phyloP scores from a whole-genome alignment of 495 filamentous ascomycete genomes.

The Cladorrhinum samala region DNA sequence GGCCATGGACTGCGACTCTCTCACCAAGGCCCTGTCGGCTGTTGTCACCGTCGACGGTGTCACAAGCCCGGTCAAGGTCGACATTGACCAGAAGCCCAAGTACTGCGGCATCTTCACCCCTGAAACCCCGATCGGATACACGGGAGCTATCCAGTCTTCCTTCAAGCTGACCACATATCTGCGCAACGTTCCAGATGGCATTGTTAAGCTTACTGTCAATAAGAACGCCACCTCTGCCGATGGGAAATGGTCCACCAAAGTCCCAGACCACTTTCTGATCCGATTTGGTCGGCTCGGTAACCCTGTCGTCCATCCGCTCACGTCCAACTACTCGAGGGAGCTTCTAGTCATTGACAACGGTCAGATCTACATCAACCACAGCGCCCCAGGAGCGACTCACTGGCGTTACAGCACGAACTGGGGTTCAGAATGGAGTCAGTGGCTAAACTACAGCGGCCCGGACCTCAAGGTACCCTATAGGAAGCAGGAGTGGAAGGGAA shows the following conservation, averaged over 20 bases:
- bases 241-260: slow-evolving; percentile 35
- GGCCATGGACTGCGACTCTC: slow-evolving; percentile 55
- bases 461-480: slow-evolving; percentile 37
- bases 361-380: slow-evolving; percentile 47
- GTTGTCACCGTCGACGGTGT: slow-evolving; percentile 1
- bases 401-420: slow-evolving; percentile 62
- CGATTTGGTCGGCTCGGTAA: slow-evolving; percentile 45
- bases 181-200: slow-evolving; percentile 55
- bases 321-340: slow-evolving; percentile 53
- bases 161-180: slow-evolving; percentile 54
- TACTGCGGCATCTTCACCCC: slow-evolving; percentile 25
- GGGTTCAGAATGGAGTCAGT: slow-evolving; percentile 53
- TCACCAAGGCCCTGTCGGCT: slow-evolving; percentile 43
- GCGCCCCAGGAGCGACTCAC: slow-evolving; percentile 56
- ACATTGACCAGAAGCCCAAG: slow-evolving; percentile 30
- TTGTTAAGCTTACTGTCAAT: slow-evolving; percentile 56
- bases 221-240: slow-evolving; percentile 43
- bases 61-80: slow-evolving; percentile 44
- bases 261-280: slow-evolving; percentile 48
- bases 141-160: slow-evolving; percentile 45
- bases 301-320: slow-evolving; percentile 51
- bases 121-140: slow-evolving; percentile 8
- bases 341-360: slow-evolving; percentile 39
- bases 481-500: slow-evolving; percentile 50
- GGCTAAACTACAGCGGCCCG: slow-evolving; percentile 48